Base-by-base conservation (phyloP, 768 basidiomycete species). In the Pisolithus orientalis region DNA sequence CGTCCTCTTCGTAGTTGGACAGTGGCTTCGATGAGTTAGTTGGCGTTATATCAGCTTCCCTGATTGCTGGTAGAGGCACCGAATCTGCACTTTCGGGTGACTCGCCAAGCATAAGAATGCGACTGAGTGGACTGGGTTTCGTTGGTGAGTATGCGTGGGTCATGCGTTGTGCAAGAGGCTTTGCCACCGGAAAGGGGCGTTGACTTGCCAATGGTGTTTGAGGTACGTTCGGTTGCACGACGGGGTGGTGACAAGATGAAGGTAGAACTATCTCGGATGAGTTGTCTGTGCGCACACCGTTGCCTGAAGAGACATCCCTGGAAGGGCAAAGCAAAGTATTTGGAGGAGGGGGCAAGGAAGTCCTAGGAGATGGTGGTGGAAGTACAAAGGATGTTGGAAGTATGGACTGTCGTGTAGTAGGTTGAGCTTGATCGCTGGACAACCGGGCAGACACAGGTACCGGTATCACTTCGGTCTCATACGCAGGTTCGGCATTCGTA, bases 131-230 rank as follows among this genome's bases (percentile, higher is more conserved):
- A 56, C 87, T 90, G 0, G 90, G 89, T 64, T 82, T 84, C 2
- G 74, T 83, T 28, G 89, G 89, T 0, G 90, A 90, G 56, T 91
- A 92, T 0, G 88, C 87, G 56, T 92, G 89, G 4, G 79, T 74
- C 83, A 88, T 87, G 51, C 77, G 80, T 50, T 74, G 68, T 2
- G 80, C 83, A 46, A 84, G 70, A 10, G 88, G 86, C 60, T 87
- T 90, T 2, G 86, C 85, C 43, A 84, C 70, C 0, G 85, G 85
- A 69, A 85, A 88, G 1, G 79, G 73, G n/a, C 65, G 73, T 27
- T 67, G 71, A 14, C 13, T n/a, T n/a, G 59, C 49, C 4, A 53
- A 50, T 11, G 65, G 65, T 1, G 68, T 70, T 10, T 38, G 59
- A 37, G 52, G 44, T 21, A 46, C 37, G 51, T 55, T 56, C 24